phyloP scores from a whole-genome alignment of 2,329 filamentous ascomycete genomes.

The Cladosporium sp. region DNA sequence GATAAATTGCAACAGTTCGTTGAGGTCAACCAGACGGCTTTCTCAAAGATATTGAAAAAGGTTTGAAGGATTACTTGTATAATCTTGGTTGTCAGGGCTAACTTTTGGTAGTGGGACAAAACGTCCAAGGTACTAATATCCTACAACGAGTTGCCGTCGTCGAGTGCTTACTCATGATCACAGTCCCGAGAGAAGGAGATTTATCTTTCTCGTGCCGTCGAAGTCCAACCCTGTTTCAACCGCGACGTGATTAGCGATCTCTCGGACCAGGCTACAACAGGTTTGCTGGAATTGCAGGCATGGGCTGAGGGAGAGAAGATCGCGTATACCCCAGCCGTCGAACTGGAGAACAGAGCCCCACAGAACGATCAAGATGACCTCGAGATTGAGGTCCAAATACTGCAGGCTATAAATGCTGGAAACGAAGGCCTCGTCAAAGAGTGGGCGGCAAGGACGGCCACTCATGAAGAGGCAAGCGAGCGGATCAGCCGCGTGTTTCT shows the following conservation, averaged over 20 bases:
- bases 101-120: conserved; percentile 77
- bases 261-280: conserved; percentile 95
- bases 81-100: conserved; percentile 28
- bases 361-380: conserved; percentile 71
- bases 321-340: conserved; percentile 50
- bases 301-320: conserved; percentile 97
- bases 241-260: conserved; percentile 93
- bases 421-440: conserved; percentile 75
- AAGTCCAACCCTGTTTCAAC: conserved; percentile 98
- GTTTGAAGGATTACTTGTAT: conserved; percentile 36
- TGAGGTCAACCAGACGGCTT: conserved; percentile 94
- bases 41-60: conserved; percentile 98
- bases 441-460: conserved; percentile 67
- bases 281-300: conserved; percentile 85
- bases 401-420: conserved; percentile 80
- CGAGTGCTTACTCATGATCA: conserved; percentile 28
- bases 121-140: conserved; percentile 70
- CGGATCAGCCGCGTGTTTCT: conserved; percentile 87
- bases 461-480: conserved; percentile 61
- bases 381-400: conserved; percentile 80
- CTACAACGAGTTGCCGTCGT: conserved; percentile 10
- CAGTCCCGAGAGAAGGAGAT: conserved; percentile 94
- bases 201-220: conserved; percentile 90
- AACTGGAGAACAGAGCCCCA: conserved; percentile 32
- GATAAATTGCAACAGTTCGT: conserved; percentile 98